phyloP scores from a whole-genome alignment of 192 early-diverging fungal genomes.

The Podila epicladia region DNA sequence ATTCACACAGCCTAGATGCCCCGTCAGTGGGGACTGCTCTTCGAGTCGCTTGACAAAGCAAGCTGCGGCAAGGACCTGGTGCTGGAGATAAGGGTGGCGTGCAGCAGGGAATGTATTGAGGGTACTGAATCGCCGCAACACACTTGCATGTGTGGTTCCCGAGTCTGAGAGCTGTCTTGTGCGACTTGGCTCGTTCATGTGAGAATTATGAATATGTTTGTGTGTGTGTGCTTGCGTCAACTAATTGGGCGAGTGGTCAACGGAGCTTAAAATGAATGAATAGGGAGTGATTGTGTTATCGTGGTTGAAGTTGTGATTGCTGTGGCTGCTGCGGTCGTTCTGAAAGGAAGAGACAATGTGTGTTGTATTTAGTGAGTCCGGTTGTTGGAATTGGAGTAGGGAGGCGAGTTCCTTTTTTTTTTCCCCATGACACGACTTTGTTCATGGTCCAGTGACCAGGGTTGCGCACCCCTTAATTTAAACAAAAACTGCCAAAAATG shows the following conservation, averaged over 20 bases:
- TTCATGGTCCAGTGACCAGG: too few relatives aligned
- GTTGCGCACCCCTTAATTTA: too few relatives aligned
- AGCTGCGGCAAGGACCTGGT: conserved; percentile 15
- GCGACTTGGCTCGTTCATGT: background rate
- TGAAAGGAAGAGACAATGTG: background rate
- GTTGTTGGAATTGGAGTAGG: too few relatives aligned
- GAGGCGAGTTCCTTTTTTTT: background rate
- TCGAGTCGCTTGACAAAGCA: conserved; percentile 50
- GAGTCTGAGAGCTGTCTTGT: conserved; percentile 1
- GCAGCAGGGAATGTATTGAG: background rate
- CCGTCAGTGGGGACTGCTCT: conserved; percentile 37
- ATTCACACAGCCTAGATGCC: conserved; percentile 68
- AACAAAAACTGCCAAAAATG: too few relatives aligned
- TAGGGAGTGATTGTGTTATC: background rate
- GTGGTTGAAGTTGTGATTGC: background rate
- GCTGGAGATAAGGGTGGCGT: background rate
- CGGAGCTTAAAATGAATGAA: background rate
- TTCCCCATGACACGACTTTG: background rate
- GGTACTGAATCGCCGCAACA: background rate
- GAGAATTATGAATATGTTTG: background rate
- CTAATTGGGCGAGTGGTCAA: too few relatives aligned
- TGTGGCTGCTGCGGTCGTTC: background rate
- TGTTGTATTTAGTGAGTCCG: too few relatives aligned
- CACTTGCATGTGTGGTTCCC: background rate
- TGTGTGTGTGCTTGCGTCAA: too few relatives aligned